Conservation (phyloP, 225 moss, liverwort and hornwort genomes). For the Pleurozium schreberi region DNA sequence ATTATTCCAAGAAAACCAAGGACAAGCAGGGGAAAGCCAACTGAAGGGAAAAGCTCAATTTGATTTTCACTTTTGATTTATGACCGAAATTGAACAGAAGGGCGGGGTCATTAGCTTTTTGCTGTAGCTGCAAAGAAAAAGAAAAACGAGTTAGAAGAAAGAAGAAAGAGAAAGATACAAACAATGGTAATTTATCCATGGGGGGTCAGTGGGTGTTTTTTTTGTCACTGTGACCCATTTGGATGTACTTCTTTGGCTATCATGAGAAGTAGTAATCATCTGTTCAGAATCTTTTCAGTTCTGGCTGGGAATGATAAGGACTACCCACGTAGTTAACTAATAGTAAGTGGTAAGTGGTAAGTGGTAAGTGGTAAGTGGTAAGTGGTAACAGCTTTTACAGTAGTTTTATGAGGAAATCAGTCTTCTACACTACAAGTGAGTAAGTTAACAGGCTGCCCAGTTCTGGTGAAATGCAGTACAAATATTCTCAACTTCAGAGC, state of each 20-base stretch:
- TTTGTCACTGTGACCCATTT: not conserved
- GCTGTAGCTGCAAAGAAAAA: not conserved
- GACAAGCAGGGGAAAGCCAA: too few relatives aligned
- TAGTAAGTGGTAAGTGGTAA: not conserved
- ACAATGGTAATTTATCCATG: not conserved
- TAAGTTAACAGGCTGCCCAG: not conserved
- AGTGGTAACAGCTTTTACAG: not conserved
- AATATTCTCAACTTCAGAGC: not conserved
- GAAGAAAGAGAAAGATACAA: not conserved
- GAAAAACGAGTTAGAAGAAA: too few relatives aligned
- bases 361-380: too few relatives aligned
- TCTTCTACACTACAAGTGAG: not conserved
- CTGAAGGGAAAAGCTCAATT: too few relatives aligned
- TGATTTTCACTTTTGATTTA: too few relatives aligned
- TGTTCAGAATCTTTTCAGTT: constrained; percentile 1
- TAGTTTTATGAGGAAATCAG: not conserved
- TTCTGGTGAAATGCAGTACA: not conserved
- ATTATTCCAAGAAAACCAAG: too few relatives aligned
- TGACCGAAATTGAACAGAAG: not conserved
- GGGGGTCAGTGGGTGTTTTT: not conserved
- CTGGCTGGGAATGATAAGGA: not conserved
- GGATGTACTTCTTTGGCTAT: not conserved
- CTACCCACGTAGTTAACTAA: not conserved
- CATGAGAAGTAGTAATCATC: not conserved
- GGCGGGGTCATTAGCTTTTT: not conserved